Evolutionary conservation across 768 basidiomycete species (phyloP).

Genomic region (Lactarius hengduanensis): DNA sequence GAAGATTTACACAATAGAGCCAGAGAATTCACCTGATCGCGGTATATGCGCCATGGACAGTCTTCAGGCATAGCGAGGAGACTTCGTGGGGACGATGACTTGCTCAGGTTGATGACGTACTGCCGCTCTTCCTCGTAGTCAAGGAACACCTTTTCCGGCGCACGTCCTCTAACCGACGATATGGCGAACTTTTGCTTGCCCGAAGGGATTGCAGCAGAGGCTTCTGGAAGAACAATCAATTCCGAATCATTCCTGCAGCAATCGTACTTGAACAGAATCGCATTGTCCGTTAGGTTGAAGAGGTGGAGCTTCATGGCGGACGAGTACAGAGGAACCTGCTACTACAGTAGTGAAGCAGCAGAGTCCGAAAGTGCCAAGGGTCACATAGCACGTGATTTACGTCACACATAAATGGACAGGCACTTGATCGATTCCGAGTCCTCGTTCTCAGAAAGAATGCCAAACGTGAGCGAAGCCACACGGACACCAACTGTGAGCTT

Average conservation of each 20-base stretch:
- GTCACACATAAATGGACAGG: neutral
- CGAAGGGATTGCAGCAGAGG: conserved; percentile 23
- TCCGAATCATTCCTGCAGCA: neutral
- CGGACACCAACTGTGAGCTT: conserved; percentile 18
- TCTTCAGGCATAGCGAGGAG: conserved; percentile 41
- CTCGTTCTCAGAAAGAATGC: conserved; percentile 4
- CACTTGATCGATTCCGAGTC: neutral
- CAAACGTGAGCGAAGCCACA: neutral
- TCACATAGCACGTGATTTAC: neutral
- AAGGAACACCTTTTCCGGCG: conserved; percentile 30
- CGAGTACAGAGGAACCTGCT: neutral
- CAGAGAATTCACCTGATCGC: conserved; percentile 45
- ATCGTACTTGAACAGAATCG: conserved; percentile 29
- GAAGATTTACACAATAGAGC: neutral
- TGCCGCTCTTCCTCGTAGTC: conserved; percentile 10
- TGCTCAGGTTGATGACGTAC: conserved; percentile 13
- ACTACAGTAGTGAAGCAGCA: no score
- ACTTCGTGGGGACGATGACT: conserved; percentile 28
- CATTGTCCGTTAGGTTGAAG: conserved; percentile 40
- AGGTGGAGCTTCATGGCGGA: conserved; percentile 34
- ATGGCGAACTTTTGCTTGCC: conserved; percentile 16
- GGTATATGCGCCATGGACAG: conserved; percentile 60
- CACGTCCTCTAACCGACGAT: neutral
- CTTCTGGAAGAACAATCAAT: conserved; percentile 4
- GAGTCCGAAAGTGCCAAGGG: neutral